phyloP scores from a whole-genome alignment of 2,329 filamentous ascomycete species.

The Aspergillus thermomutatus region DNA sequence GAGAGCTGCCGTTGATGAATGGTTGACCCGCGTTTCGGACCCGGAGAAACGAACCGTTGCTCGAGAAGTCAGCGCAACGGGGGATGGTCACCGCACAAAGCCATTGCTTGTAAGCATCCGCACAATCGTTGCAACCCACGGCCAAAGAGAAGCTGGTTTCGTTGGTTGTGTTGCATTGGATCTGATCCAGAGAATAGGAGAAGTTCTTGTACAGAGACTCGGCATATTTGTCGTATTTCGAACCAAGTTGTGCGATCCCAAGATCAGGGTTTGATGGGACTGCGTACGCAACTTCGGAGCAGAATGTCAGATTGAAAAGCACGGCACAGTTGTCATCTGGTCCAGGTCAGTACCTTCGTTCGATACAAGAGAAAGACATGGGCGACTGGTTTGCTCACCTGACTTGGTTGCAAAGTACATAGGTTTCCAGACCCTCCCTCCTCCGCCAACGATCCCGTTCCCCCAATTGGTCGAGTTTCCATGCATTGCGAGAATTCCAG shows the following conservation, averaged over 20 bases:
- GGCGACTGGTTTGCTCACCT: slow-evolving; percentile 50
- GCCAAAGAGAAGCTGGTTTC: slow-evolving; percentile 79
- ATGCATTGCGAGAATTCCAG: slow-evolving; percentile 66
- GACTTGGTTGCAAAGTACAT: slow-evolving; percentile 76
- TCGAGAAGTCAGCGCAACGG: slow-evolving; percentile 80
- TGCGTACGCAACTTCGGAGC: slow-evolving; percentile 82
- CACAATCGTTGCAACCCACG: slow-evolving; percentile 72
- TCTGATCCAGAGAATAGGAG: slow-evolving; percentile 73
- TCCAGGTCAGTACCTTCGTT: not conserved
- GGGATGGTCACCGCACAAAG: slow-evolving; percentile 91
- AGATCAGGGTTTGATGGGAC: slow-evolving; percentile 76
- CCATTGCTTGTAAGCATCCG: slow-evolving; percentile 83
- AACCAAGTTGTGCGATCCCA: slow-evolving; percentile 54
- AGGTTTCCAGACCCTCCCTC: slow-evolving; percentile 69
- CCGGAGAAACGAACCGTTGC: slow-evolving; percentile 54
- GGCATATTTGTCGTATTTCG: slow-evolving; percentile 77
- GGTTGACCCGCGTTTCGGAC: slow-evolving; percentile 67
- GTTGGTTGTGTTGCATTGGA: slow-evolving; percentile 74
- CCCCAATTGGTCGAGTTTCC: slow-evolving; percentile 54
- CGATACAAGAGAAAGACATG: not conserved
- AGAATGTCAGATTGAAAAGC: slow-evolving; percentile 83
- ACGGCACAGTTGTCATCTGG: slow-evolving; percentile 78
- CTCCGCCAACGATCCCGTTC: slow-evolving; percentile 61
- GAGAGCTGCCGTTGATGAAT: slow-evolving; percentile 66
- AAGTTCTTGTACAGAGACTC: slow-evolving; percentile 70